Conservation (phyloP, 148 eudicot genomes). For the Rhododendron kiyosumense region DNA sequence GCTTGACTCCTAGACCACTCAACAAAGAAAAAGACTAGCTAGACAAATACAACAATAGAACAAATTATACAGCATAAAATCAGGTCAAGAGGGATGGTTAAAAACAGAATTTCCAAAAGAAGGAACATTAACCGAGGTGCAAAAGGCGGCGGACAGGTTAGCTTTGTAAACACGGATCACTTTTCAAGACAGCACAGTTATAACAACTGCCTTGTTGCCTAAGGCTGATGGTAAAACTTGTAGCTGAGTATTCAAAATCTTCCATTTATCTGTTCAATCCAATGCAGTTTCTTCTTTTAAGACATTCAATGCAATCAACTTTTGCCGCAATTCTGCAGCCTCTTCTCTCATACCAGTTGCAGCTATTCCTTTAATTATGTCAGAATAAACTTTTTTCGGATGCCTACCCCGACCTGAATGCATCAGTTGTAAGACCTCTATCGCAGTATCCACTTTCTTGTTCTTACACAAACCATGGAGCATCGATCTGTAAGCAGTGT, state of each 20-base stretch:
- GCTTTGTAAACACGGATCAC: neutral
- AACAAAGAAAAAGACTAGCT: too few species aligned
- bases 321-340: conserved; percentile 41
- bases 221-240: neutral
- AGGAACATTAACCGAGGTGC: too few species aligned
- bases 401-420: conserved; percentile 29
- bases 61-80: too few species aligned
- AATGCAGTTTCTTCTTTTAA: conserved; percentile 13
- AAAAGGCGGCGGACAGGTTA: neutral
- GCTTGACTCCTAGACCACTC: too few species aligned
- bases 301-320: conserved; percentile 44
- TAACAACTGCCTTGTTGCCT: conserved; percentile 1
- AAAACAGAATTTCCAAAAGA: too few species aligned
- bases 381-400: conserved; percentile 29
- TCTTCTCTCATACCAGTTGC: conserved; percentile 59
- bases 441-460: conserved; percentile 54
- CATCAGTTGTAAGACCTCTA: conserved; percentile 59
- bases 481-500: conserved; percentile 37
- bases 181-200: too few species aligned
- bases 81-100: too few species aligned
- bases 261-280: conserved; percentile 12
- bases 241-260: neutral
- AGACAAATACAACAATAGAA: too few species aligned
- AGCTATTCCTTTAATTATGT: conserved; percentile 44
- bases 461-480: conserved; percentile 54